Conservation (phyloP, 1,284 basidiomycete species). For the Chalciporus sp. region DNA sequence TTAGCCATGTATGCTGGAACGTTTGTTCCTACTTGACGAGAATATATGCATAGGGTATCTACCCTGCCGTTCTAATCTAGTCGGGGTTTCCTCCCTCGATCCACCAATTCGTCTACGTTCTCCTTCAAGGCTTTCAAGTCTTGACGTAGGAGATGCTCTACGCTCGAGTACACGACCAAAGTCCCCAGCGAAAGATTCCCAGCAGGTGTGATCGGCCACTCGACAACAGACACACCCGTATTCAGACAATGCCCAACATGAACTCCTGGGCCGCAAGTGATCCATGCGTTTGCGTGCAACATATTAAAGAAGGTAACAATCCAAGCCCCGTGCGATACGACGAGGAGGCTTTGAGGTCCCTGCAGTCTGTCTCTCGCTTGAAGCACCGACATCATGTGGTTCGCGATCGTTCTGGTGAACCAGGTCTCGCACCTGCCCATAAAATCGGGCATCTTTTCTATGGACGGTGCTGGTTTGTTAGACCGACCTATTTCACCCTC, state of each 20-base stretch:
- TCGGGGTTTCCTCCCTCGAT: constrained; percentile 1
- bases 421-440: constrained; percentile 51
- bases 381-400: constrained; percentile 35
- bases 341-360: constrained; percentile 45
- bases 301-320: constrained; percentile 54
- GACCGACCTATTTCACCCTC: constrained; percentile 47
- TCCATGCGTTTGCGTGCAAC: constrained; percentile 44
- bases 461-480: constrained; percentile 26
- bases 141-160: constrained; percentile 48
- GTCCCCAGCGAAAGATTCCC: constrained; percentile 33
- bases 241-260: constrained; percentile 49
- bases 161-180: constrained; percentile 56
- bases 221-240: constrained; percentile 61
- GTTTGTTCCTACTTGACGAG: constrained; percentile 1
- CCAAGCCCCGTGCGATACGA: constrained; percentile 67
- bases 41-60: constrained; percentile 18
- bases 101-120: constrained; percentile 52
- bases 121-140: constrained; percentile 37
- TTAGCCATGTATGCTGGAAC: not conserved
- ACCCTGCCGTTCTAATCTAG: not conserved
- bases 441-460: constrained; percentile 47
- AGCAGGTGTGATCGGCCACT: constrained; percentile 40
- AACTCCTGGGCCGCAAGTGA: constrained; percentile 44
- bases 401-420: constrained; percentile 57
- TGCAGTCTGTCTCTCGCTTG: constrained; percentile 3